phyloP scores from a whole-genome alignment of 2,329 filamentous ascomycete species.

The Colletotrichum paranaense region DNA sequence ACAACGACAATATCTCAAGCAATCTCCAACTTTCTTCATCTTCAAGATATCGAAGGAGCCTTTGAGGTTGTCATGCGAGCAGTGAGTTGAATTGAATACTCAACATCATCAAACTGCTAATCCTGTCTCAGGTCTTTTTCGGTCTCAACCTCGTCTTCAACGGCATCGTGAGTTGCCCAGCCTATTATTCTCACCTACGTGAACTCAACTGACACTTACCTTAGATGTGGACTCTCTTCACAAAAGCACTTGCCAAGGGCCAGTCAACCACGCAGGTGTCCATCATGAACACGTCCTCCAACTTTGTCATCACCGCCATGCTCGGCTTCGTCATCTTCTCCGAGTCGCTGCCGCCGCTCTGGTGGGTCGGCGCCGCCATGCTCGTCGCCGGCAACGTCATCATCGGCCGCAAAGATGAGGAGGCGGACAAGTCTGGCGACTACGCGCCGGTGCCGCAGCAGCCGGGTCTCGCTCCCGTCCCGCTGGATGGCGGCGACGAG shows the following conservation, averaged over 20 bases:
- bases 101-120: slow-evolving; percentile 1
- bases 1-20: slow-evolving; percentile 59
- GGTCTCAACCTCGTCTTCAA: slow-evolving; percentile 80
- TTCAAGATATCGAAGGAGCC: slow-evolving; percentile 51
- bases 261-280: slow-evolving; percentile 82
- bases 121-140: slow-evolving; percentile 73
- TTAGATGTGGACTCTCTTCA: slow-evolving; percentile 87
- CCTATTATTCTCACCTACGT: background rate
- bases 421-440: slow-evolving; percentile 41
- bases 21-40: slow-evolving; percentile 57
- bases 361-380: slow-evolving; percentile 80
- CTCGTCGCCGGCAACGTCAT: slow-evolving; percentile 83
- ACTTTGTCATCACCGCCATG: slow-evolving; percentile 83
- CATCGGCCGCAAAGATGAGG: slow-evolving; percentile 76
- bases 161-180: slow-evolving; percentile 64
- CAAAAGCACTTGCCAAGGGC: slow-evolving; percentile 78
- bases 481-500: slow-evolving; percentile 27
- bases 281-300: slow-evolving; percentile 84
- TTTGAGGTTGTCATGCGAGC: slow-evolving; percentile 62
- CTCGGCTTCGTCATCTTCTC: slow-evolving; percentile 78
- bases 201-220: slow-evolving; percentile 2
- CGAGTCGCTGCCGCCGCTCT: slow-evolving; percentile 77
- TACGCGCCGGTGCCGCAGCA: slow-evolving; percentile 45
- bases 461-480: slow-evolving; percentile 21
- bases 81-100: slow-evolving; percentile 50